These are phyloP conservation scores for Sporothrix sp. DNA, from an alignment of 2,329 filamentous ascomycete species.

Conservation along the genomic window DNA sequence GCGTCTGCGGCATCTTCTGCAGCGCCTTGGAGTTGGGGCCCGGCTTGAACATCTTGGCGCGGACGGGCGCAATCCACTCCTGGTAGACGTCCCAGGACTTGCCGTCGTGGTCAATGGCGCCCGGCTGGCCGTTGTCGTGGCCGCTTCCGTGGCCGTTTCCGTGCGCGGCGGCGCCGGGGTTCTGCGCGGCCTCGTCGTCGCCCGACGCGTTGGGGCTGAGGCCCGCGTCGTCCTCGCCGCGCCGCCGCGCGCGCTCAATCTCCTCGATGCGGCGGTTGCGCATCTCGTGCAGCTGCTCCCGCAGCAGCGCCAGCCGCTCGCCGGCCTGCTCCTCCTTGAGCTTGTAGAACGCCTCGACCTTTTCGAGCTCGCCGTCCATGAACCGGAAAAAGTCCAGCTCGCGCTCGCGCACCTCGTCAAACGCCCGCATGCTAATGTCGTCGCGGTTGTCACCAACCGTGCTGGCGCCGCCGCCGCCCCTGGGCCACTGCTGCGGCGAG, in stretches of 20 bases:
- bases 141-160: background rate
- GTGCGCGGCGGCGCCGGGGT: background rate
- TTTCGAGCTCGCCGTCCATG: constrained; percentile 74
- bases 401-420: constrained; percentile 51
- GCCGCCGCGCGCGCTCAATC: constrained; percentile 37
- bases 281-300: constrained; percentile 88
- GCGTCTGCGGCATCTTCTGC: constrained; percentile 43
- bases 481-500: constrained; percentile 19
- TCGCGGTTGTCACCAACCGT: constrained; percentile 27
- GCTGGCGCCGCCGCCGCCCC: constrained; percentile 16
- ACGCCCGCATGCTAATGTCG: constrained; percentile 31
- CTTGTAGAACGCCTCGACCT: constrained; percentile 85
- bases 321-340: constrained; percentile 80
- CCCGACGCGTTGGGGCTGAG: constrained; percentile 19
- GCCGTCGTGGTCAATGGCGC: constrained; percentile 20
- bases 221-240: constrained; percentile 15
- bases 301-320: constrained; percentile 57
- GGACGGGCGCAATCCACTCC: constrained; percentile 44
- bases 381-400: constrained; percentile 84
- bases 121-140: constrained; percentile 17
- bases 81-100: constrained; percentile 12
- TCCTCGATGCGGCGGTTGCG: constrained; percentile 72
- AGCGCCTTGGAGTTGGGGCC: constrained; percentile 53
- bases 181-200: background rate
- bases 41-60: constrained; percentile 42